phyloP scores from a whole-genome alignment of 352 stramenopile genomes.

The Pythium phragmiticola region DNA sequence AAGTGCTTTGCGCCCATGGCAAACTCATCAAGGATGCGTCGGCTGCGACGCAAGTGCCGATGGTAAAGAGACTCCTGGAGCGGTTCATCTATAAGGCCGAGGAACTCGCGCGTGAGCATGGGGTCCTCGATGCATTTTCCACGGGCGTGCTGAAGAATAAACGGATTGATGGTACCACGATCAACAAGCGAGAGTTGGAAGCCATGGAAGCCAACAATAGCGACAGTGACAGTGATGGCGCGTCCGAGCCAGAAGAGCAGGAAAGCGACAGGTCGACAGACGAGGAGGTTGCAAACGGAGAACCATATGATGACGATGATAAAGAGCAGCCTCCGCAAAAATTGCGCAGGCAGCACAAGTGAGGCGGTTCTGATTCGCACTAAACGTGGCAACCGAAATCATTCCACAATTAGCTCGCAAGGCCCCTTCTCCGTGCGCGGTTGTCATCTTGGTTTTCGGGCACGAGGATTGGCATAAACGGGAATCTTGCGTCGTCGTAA shows the following conservation, averaged over 20 bases:
- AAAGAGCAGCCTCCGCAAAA: conserved; percentile 5
- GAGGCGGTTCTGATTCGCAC: conserved; percentile 3
- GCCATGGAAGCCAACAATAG: conserved; percentile 28
- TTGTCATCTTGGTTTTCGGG: neutral
- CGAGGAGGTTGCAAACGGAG: conserved; percentile 18
- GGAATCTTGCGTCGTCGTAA: neutral
- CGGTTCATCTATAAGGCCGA: conserved; percentile 57
- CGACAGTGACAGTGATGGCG: conserved; percentile 20
- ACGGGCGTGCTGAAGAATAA: conserved; percentile 66
- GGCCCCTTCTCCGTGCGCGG: neutral
- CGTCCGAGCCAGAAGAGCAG: conserved; percentile 21
- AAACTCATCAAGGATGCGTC: conserved; percentile 60
- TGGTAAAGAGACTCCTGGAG: conserved; percentile 63
- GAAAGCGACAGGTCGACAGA: conserved; percentile 25
- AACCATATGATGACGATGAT: conserved; percentile 2
- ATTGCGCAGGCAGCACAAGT: conserved; percentile 11
- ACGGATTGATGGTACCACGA: conserved; percentile 65
- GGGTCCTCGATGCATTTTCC: conserved; percentile 54
- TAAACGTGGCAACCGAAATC: conserved; percentile 4
- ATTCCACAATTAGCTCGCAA: conserved; percentile 4
- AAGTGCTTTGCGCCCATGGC: conserved; percentile 60
- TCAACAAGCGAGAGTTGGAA: conserved; percentile 42
- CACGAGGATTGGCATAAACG: neutral
- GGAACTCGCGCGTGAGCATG: conserved; percentile 53
- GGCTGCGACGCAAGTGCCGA: conserved; percentile 53